These are phyloP conservation scores for Ogataea pini DNA, from an alignment of 805 yeast genomes.

Conservation along the genomic window DNA sequence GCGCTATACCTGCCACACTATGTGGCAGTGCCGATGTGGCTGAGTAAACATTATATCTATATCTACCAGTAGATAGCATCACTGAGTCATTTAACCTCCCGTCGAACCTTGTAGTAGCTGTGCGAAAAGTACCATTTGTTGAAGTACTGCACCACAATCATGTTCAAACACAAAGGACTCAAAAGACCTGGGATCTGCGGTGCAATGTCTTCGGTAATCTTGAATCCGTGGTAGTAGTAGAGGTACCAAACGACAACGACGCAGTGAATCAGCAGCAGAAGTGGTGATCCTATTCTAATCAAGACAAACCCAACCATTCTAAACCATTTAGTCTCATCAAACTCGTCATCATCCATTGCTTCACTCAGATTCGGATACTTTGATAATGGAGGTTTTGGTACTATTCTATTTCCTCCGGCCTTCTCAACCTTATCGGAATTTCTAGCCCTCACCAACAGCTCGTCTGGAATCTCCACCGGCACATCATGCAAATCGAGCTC, in stretches of 20 bases:
- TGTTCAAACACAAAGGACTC: conserved; percentile 22
- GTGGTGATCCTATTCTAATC: conserved; percentile 30
- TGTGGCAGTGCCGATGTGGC: conserved; percentile 4
- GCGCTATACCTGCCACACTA: conserved; percentile 3
- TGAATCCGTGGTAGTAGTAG: conserved; percentile 22
- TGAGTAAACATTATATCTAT: neutral
- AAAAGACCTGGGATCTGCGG: conserved; percentile 23
- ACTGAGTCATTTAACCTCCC: neutral
- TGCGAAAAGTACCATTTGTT: conserved; percentile 28
- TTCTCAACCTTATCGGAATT: conserved; percentile 22
- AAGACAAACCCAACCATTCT: conserved; percentile 29
- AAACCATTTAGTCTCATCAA: conserved; percentile 25
- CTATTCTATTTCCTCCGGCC: conserved; percentile 6
- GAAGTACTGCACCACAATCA: conserved; percentile 29
- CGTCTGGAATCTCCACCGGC: conserved; percentile 9
- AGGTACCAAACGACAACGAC: conserved; percentile 18
- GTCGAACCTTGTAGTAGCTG: conserved; percentile 27
- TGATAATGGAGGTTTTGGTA: conserved; percentile 2
- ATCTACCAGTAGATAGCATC: conserved; percentile 1
- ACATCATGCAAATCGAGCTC: neutral
- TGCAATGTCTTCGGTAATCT: conserved; percentile 12
- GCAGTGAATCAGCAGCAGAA: conserved; percentile 30
- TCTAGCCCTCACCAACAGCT: conserved; percentile 4
- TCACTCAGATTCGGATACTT: conserved; percentile 15
- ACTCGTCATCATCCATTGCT: conserved; percentile 14